phyloP scores from a whole-genome alignment of 2,329 filamentous ascomycete genomes.

The Penicillium sp. region DNA sequence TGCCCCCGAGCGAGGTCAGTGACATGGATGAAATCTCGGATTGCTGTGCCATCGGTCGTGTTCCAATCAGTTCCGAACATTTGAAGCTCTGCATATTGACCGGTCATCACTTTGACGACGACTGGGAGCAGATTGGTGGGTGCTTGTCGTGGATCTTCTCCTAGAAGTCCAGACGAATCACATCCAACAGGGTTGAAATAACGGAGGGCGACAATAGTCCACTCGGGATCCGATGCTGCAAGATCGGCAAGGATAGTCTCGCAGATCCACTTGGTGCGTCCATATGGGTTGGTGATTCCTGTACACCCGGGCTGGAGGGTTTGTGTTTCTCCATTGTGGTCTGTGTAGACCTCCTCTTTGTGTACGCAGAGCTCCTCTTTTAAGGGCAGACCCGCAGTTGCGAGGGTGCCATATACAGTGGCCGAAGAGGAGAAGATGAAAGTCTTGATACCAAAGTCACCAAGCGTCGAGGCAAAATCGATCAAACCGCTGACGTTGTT shows the following conservation, averaged over 20 bases:
- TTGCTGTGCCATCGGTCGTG: constrained; percentile 68
- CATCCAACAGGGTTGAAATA: constrained; percentile 74
- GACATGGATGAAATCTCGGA: constrained; percentile 73
- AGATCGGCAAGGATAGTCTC: constrained; percentile 70
- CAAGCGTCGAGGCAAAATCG: constrained; percentile 63
- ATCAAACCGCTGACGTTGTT: constrained; percentile 72
- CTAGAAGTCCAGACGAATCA: constrained; percentile 67
- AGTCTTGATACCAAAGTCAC: constrained; percentile 66
- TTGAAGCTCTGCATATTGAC: constrained; percentile 59
- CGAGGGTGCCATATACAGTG: constrained; percentile 67
- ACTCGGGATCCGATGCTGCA: constrained; percentile 64
- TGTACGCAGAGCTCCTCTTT: constrained; percentile 64
- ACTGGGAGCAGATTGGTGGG: constrained; percentile 71
- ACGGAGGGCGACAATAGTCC: constrained; percentile 67
- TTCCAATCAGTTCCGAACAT: constrained; percentile 71
- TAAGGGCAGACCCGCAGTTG: constrained; percentile 58
- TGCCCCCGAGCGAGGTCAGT: constrained; percentile 68
- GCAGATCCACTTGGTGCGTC: constrained; percentile 70
- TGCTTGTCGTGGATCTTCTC: constrained; percentile 66
- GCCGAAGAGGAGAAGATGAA: constrained; percentile 73
- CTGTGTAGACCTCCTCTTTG: constrained; percentile 53
- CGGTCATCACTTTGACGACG: constrained; percentile 66
- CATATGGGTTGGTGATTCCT: constrained; percentile 69
- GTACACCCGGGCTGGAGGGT: constrained; percentile 56
- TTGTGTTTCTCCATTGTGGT: constrained; percentile 52